phyloP scores from a whole-genome alignment of 2,329 filamentous ascomycete species.

The Chaetothyriales sp. region DNA sequence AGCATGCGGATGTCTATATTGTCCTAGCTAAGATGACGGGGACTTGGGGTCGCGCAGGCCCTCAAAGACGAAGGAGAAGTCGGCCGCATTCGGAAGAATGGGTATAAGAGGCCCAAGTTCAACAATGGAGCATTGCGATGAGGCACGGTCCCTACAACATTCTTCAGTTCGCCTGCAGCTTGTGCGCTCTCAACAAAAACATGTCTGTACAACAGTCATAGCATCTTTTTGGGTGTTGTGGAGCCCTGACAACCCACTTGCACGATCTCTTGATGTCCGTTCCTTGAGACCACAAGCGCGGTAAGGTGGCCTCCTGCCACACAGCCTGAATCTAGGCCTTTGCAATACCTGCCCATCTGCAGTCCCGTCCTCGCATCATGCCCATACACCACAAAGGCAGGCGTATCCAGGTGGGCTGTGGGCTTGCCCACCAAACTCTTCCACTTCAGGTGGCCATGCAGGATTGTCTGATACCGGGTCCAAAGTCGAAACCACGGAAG shows the following conservation, averaged over 20 bases:
- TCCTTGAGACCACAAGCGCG: conserved; percentile 58
- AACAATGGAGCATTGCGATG: neutral
- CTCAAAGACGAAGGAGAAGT: neutral
- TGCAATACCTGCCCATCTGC: conserved; percentile 54
- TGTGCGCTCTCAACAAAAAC: neutral
- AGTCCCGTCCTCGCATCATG: conserved; percentile 69
- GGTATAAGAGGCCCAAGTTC: neutral
- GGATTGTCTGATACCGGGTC: conserved; percentile 33
- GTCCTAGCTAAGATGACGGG: neutral
- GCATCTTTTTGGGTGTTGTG: neutral
- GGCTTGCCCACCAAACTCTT: conserved; percentile 18
- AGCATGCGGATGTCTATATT: neutral
- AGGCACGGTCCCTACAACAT: neutral
- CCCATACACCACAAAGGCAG: conserved; percentile 56
- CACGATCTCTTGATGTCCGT: conserved; percentile 28
- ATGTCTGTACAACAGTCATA: neutral
- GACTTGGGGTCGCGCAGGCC: neutral
- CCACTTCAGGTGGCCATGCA: conserved; percentile 10
- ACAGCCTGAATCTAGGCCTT: conserved; percentile 77
- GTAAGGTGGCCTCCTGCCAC: conserved; percentile 62
- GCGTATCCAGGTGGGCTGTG: conserved; percentile 34
- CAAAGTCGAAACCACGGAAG: conserved; percentile 54
- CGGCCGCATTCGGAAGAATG: neutral
- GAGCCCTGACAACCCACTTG: conserved; percentile 31
- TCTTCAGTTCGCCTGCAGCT: neutral